A percentile compares a stretch with the other conserved stretches of the same genome.
These are phyloP conservation scores for Phytophthora europaea DNA, from an alignment of 352 stramenopile genomes.

Conservation along the genomic window DNA sequence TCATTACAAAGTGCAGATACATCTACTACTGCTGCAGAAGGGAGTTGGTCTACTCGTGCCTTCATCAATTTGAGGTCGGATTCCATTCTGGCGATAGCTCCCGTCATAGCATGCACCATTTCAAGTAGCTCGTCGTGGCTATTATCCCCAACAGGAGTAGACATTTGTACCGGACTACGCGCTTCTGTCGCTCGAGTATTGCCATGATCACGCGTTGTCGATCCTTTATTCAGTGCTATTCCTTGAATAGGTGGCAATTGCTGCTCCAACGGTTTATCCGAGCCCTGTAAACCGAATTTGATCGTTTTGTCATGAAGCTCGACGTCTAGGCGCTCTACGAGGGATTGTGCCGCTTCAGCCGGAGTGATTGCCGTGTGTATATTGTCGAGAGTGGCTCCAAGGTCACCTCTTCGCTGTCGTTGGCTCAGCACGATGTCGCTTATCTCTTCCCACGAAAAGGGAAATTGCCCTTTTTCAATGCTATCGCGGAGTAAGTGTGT, in stretches of 20 bases:
- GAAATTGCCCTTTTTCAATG: conserved; percentile 9
- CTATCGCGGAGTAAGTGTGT: background rate
- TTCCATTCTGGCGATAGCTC: conserved; percentile 1
- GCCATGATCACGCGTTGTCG: background rate
- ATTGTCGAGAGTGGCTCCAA: background rate
- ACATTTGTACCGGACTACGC: background rate
- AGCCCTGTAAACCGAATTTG: conserved; percentile 6
- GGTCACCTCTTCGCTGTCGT: conserved; percentile 1
- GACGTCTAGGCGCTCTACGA: conserved; percentile 4
- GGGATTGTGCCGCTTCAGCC: conserved; percentile 2
- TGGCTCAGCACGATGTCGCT: background rate
- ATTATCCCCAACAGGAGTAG: background rate
- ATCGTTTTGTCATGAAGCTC: conserved; percentile 6
- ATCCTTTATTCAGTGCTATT: background rate
- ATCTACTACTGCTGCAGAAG: background rate
- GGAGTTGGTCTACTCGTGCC: background rate
- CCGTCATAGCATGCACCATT: background rate
- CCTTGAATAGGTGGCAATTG: background rate
- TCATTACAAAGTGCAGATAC: background rate
- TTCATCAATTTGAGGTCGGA: background rate
- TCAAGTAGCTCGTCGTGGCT: background rate
- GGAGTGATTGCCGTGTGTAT: background rate
- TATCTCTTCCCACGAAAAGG: conserved; percentile 8
- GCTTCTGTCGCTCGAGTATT: background rate
- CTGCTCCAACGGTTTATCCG: background rate